Evolutionary conservation across 352 stramenopile species (phyloP).

Genomic region (Phytophthora brassicae): DNA sequence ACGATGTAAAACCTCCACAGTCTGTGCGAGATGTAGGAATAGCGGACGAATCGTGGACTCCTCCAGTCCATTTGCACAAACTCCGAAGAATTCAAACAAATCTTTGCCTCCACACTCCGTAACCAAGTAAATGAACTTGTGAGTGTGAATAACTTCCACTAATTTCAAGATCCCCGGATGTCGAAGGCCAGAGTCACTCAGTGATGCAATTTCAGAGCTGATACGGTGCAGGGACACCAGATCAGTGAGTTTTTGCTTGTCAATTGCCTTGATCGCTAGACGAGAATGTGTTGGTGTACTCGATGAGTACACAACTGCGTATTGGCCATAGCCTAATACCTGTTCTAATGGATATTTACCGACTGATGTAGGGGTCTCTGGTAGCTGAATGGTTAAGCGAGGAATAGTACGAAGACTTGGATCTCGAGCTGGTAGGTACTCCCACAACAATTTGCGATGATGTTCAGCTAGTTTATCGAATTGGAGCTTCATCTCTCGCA

Average conservation of each 20-base stretch:
- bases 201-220: constrained; percentile 77
- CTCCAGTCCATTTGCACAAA: constrained; percentile 42
- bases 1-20: constrained; percentile 55
- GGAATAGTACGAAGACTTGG: constrained; percentile 63
- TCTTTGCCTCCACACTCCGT: constrained; percentile 82
- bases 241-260: constrained; percentile 82
- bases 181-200: constrained; percentile 54
- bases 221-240: constrained; percentile 74
- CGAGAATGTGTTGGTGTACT: constrained; percentile 18
- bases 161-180: constrained; percentile 72
- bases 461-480: constrained; percentile 63
- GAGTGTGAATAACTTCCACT: constrained; percentile 79
- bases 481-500: constrained; percentile 72
- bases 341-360: constrained; percentile 70
- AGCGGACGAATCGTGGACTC: constrained; percentile 51
- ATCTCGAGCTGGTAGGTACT: constrained; percentile 64
- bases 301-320: constrained; percentile 73
- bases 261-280: constrained; percentile 82
- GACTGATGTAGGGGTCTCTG: constrained; percentile 54
- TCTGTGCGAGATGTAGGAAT: constrained; percentile 48
- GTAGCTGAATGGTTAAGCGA: constrained; percentile 36
- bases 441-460: constrained; percentile 77
- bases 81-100: constrained; percentile 82
- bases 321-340: constrained; percentile 84
- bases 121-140: constrained; percentile 79